Base-by-base conservation (phyloP, 805 yeast species). In the Schwanniomyces occidentalis region DNA sequence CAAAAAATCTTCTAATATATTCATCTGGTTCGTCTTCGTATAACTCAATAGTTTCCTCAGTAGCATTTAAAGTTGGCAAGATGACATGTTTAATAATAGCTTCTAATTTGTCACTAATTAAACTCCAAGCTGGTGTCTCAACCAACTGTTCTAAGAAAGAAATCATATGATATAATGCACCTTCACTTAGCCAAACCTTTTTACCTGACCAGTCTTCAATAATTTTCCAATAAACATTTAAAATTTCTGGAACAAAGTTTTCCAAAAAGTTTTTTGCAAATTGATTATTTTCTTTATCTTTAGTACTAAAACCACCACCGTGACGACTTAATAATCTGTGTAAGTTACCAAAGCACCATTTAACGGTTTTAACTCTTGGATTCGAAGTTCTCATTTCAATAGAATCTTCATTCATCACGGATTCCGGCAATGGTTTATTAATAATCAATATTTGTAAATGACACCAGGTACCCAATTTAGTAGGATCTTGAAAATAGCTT, bases 21-120 rank as follows among this genome's bases (percentile, higher is more conserved):
- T 69, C 75, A 27, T 69, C 73, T 4, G 71, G 66, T 27, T 69
- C 73, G 40, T 66, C 73, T 45, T 69, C 71, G 39, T 66, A 69
- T 34, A 69, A 48, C 41, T 67, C 73, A 22, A 69, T 50, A 6
- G 69, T 59, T 36, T 55, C 62, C 14, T 55, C 60, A 8, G 55
- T 53, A 6, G 72, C 73, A 38, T 49, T 53, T 42, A 69, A 56
- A 26, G 69, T 62, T 14, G 73, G 73, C 41, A 69, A 52, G 16
- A 69, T 53, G 5, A 69, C 63, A 37, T 66, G 73, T 34, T 45
- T 54, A 27, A 68, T 29, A 18, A 69, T 55, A 12, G 72, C 73
- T 38, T 68, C 70, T 38, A 69, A 48, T 40, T 66, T 61, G 29
- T 57, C 66, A 30, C 55, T 52, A 25, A 66, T 54, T 33, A 67